Base-by-base conservation (phyloP, 306 rosid species). In the Sophora flavescens region DNA sequence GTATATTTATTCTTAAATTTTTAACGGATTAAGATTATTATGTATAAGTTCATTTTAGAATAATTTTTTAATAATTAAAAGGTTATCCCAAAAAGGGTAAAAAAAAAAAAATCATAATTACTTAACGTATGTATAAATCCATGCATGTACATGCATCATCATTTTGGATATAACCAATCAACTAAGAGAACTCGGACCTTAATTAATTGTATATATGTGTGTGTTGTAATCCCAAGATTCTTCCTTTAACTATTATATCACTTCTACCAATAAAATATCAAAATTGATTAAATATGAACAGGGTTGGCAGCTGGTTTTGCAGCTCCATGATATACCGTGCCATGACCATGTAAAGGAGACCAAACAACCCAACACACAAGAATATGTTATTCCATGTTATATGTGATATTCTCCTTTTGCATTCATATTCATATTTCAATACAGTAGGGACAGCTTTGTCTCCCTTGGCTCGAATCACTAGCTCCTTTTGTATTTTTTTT, bases 391-490 rank as follows among this genome's bases (percentile, higher is more conserved):
- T n/a, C n/a, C n/a, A n/a, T n/a, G n/a, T 82, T 81, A 73, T 74
- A 15, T 72, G 60, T 77, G 53, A 70, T 54, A 81, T 78, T 75
- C 70, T 42, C n/a, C 80, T 64, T 87, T 78, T 84, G 91, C 86
- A 85, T 82, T 83, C 90, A 79, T 81, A 85, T 82, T 83, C 90
- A 79, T 81, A 89, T 90, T 85, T 85, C 89, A 77, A 77, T 82
- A 89, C 87, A 84, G 79, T 79, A 85, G 92, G 89, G 93, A 93
- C 98, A 93, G 52, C 89, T 78, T 84, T 89, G 93, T 88, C 91
- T 71, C 88, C 93, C 79, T 66, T 63, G 87, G 83, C 92, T 77
- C 84, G 84, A 84, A 87, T 87, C 83, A 70, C 80, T 42, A 74
- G 70, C 69, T 76, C 62, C 45, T 53, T 60, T 17, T 12, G 1